Conservation (phyloP, 1,284 basidiomycete species). For the Cutaneotrichosporon spelunceum region DNA sequence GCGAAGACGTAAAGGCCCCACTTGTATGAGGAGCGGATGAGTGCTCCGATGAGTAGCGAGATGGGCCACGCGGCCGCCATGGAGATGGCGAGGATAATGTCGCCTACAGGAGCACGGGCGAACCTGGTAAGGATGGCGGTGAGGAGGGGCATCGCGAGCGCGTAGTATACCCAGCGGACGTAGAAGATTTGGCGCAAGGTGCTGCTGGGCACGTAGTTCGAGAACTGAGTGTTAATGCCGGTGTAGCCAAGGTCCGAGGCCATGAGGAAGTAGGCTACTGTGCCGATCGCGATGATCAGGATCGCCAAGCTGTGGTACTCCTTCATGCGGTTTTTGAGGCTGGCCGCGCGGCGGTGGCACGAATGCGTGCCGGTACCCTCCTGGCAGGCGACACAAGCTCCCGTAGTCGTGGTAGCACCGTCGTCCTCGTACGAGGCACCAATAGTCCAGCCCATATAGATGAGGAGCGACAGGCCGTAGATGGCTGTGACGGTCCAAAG, state of each 20-base stretch:
- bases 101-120: slow-evolving; percentile 57
- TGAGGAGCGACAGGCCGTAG: slow-evolving; percentile 53
- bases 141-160: slow-evolving; percentile 59
- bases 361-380: not conserved
- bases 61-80: slow-evolving; percentile 58
- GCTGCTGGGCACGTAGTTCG: slow-evolving; percentile 33
- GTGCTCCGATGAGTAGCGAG: slow-evolving; percentile 57
- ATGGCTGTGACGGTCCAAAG: slow-evolving; percentile 60
- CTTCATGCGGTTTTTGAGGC: slow-evolving; percentile 8
- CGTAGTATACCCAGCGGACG: slow-evolving; percentile 57
- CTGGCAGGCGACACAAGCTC: not conserved
- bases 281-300: slow-evolving; percentile 54
- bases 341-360: not conserved
- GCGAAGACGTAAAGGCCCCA: slow-evolving; percentile 57
- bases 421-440: slow-evolving; percentile 50
- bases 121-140: slow-evolving; percentile 58
- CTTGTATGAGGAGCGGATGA: slow-evolving; percentile 58
- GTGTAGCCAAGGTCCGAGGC: slow-evolving; percentile 62
- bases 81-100: slow-evolving; percentile 59
- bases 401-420: not conserved
- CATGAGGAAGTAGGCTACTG: slow-evolving; percentile 58
- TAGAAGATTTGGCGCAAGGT: slow-evolving; percentile 60
- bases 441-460: slow-evolving; percentile 52
- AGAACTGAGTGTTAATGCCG: slow-evolving; percentile 56
- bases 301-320: not conserved